A percentile compares a stretch with the other conserved stretches of the same genome.
Evolutionary conservation across 257 asterid species (phyloP).

Genomic region (Lycium ferocissimum): DNA sequence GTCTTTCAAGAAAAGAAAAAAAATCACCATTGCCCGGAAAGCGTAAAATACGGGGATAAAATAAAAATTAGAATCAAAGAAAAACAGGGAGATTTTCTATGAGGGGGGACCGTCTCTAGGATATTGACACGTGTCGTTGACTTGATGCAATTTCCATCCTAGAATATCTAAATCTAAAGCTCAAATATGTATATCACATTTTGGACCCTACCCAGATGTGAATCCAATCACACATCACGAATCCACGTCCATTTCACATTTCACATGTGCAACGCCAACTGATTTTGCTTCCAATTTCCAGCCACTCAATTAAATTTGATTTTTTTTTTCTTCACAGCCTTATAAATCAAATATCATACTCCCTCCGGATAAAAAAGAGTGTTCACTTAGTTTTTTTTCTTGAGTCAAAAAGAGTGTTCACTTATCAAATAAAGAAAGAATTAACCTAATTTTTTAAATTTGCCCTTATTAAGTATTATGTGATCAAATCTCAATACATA

Average conservation of each 20-base stretch:
- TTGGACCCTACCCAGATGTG: slow-evolving; percentile 29
- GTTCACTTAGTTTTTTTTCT: too few relatives aligned
- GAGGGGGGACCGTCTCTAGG: slow-evolving; percentile 25
- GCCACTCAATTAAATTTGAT: too few relatives aligned
- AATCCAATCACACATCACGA: slow-evolving; percentile 24
- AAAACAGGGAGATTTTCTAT: not conserved
- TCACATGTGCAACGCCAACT: not conserved
- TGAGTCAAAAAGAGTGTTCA: too few relatives aligned
- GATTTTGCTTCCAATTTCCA: not conserved
- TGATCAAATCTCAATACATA: too few relatives aligned
- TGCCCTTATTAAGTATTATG: too few relatives aligned
- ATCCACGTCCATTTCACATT: not conserved
- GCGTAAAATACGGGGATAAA: slow-evolving; percentile 40
- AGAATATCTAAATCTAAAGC: not conserved
- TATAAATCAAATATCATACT: too few relatives aligned
- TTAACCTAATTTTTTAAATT: too few relatives aligned
- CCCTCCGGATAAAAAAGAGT: too few relatives aligned
- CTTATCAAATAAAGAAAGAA: too few relatives aligned
- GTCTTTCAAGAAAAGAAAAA: not conserved
- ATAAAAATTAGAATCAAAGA: slow-evolving; percentile 19
- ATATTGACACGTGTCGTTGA: slow-evolving; percentile 45
- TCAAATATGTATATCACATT: slow-evolving; percentile 10
- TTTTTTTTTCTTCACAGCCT: too few relatives aligned
- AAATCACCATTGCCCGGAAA: slow-evolving; percentile 27
- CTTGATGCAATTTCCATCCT: not conserved